Base-by-base conservation (phyloP, 345 rosid genomes). In the Psidium guajava region DNA sequence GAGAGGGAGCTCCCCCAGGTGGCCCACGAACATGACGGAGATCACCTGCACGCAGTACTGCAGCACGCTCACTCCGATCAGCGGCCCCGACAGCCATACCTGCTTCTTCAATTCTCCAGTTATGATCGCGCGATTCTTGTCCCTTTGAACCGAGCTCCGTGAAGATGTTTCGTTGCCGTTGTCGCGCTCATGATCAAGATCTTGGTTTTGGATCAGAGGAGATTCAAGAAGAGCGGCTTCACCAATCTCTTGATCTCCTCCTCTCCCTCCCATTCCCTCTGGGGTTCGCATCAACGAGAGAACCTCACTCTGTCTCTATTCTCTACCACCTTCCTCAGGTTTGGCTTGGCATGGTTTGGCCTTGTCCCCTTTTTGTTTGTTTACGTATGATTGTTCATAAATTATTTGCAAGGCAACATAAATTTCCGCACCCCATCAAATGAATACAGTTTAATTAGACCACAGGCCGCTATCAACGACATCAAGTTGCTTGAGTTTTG, bases 21-120 rank as follows among this genome's bases (percentile, higher is more conserved):
- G 93, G 18, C 93, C 93, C 16, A 91, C 90, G 83, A 90, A 90
- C 91, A 91, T 91, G 49, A 91, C 53, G 24, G 92, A 88, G 28
- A 91, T 86, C 40, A 91, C 86, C 59, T 93, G 92, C 21, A 93
- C 77, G 86, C 87, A 84, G 58, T 88, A 91, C 83, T 88, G 91
- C 81, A 91, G 44, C 86, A 91, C 5, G 52, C 86, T 85, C n/a
- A 90, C 92, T 9, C 83, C 88, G 55, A 89, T 86, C 49, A 91
- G 91, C 0, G 93, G 93, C 84, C 92, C 92, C 1, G 91, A 90
- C 3, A 91, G 87, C 87, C 89, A 84, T 12, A 82, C 24, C 86
- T 89, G 90, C 86, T 82, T 87, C 87, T 85, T 89, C 14, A 86
- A 88, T 87, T 93, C 93, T 20, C 88, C 91, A 15, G 86, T 47